Evolutionary conservation across 2,329 filamentous ascomycete genomes (phyloP).

Genomic region (Colletotrichum gloeosporioides): DNA sequence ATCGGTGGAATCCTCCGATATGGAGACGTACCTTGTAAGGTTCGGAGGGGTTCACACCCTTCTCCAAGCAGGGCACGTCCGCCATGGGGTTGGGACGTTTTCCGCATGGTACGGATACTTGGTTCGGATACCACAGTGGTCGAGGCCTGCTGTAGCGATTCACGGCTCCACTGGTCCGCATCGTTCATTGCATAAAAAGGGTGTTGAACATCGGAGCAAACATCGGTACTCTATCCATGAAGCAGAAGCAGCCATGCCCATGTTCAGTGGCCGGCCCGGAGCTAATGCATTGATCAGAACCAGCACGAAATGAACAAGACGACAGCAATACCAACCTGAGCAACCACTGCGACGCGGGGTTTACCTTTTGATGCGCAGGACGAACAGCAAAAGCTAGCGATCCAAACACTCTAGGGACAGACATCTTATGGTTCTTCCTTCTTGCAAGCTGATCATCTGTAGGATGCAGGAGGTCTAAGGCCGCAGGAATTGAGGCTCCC

Average conservation of each 20-base stretch:
- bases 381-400: neutral
- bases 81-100: conserved; percentile 14
- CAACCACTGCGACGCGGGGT: neutral
- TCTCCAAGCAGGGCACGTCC: neutral
- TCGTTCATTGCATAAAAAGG: neutral
- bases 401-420: neutral
- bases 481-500: neutral
- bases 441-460: neutral
- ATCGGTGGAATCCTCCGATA: conserved; percentile 5
- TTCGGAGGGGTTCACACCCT: neutral
- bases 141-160: neutral
- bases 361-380: neutral
- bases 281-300: neutral
- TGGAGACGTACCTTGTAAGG: neutral
- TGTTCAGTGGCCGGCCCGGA: neutral
- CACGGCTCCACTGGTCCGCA: neutral
- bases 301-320: neutral
- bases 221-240: neutral
- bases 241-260: neutral
- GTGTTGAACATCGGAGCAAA: neutral
- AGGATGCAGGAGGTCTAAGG: neutral
- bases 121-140: neutral
- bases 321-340: neutral
- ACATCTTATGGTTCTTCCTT: neutral
- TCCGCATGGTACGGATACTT: conserved; percentile 6